Conservation (phyloP, 2,329 filamentous ascomycete genomes). For the Pseudopithomyces maydicus region DNA sequence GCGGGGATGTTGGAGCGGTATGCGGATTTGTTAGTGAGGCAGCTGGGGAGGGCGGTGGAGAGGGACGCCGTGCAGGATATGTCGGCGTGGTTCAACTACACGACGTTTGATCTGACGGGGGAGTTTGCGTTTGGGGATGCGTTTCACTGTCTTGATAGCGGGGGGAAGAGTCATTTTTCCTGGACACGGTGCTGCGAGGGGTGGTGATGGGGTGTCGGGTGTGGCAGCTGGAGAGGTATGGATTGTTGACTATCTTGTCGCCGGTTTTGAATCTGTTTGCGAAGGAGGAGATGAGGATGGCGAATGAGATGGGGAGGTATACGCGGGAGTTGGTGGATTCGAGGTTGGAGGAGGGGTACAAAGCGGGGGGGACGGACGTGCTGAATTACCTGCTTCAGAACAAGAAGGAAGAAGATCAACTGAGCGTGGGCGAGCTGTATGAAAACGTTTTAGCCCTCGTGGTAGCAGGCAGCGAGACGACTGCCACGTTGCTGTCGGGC, state of each 20-base stretch:
- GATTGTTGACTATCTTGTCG: neutral
- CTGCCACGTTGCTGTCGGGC: conserved; percentile 25
- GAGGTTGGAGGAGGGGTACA: neutral
- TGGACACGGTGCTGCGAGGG: conserved; percentile 21
- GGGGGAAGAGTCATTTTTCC: conserved; percentile 39
- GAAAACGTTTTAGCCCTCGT: conserved; percentile 41
- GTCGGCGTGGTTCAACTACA: conserved; percentile 17
- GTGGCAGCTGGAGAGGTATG: conserved; percentile 17
- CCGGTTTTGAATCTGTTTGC: neutral
- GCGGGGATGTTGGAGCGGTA: neutral
- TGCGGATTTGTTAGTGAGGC: neutral
- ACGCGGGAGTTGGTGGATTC: neutral
- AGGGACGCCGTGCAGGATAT: conserved; percentile 20
- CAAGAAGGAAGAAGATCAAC: conserved; percentile 27
- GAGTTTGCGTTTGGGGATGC: conserved; percentile 58
- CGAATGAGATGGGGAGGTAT: neutral
- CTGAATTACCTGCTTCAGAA: neutral
- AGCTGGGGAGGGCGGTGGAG: neutral
- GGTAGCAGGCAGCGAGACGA: conserved; percentile 47
- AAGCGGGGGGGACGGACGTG: neutral
- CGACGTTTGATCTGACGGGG: conserved; percentile 34
- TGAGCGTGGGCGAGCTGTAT: conserved; percentile 36
- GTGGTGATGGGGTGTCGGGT: conserved; percentile 22
- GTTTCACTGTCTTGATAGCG: conserved; percentile 27
- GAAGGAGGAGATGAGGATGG: neutral